Base-by-base conservation (phyloP, 2,329 filamentous ascomycete species). In the Amphichorda felina region DNA sequence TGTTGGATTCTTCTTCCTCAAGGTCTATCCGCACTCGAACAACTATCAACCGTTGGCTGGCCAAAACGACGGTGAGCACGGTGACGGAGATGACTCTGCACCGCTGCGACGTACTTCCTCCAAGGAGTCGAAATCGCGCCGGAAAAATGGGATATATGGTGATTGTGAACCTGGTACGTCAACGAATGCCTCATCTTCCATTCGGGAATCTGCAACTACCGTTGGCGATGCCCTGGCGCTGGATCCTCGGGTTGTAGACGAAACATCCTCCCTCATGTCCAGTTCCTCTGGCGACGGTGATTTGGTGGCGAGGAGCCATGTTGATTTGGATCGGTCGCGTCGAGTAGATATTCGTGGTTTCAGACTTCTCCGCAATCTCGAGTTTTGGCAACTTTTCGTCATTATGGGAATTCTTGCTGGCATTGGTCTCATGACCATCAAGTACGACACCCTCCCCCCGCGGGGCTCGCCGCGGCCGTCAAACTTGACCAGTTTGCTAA, bases 361-460 rank as follows among this genome's bases (percentile, higher is more conserved):
- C 50, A 70, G 72, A 13, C 68, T 98, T 51, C 61, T 94, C 22
- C 66, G 65, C 36, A 76, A 72, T 41, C 49, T 78, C 33, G 82
- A 93, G 44, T 98, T 96, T 57, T 96, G 88, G 87, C 82, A 93
- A 50, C 62, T 94, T 19, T 96, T 93, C 56, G 58, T 72, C 38
- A 77, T 94, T 45, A 84, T 98, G 72, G 87, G 80, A 27, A 72
- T 95, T n/a, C 66, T 96, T 42, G 86, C 87, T 5, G 91, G 91
- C 35, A 82, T 95, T 47, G 91, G 91, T 9, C 64, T 98, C 44
- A 98, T 98, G 91, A 96, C 89, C 1, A 98, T 98, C 61, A 98
- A 98, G 87, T 94, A 68, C 58, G 82, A 26, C 9, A 13, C 15
- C 32, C 21, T 13, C 10, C 14, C 21, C 13, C 32, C 21, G n/a